A percentile compares a stretch with the other conserved stretches of the same genome.
Conservation (phyloP, 805 yeast species). For the Candida sphagnicola region DNA sequence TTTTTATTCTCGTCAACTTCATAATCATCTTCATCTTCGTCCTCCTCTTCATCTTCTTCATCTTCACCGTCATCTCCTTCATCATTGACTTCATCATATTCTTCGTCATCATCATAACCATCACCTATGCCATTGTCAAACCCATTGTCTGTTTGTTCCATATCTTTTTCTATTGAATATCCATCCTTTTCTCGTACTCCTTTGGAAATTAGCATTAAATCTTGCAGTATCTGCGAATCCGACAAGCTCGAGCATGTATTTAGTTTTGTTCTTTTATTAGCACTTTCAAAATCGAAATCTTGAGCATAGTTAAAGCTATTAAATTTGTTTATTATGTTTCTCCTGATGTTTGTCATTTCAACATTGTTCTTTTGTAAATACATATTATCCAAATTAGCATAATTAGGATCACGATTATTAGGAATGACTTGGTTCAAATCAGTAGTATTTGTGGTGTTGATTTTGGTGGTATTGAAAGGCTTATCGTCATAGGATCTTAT, state of each 20-base stretch:
- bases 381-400: conserved; percentile 17
- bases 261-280: conserved; percentile 9
- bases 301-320: conserved; percentile 3
- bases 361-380: conserved; percentile 25
- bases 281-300: not conserved
- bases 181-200: conserved; percentile 7
- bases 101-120: conserved; percentile 7
- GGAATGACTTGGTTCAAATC: not conserved
- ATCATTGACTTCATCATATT: conserved; percentile 7
- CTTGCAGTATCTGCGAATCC: conserved; percentile 22
- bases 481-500: conserved; percentile 8
- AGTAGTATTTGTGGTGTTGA: conserved; percentile 4
- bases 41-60: conserved; percentile 9
- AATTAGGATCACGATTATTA: conserved; percentile 14
- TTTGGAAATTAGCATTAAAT: conserved; percentile 16
- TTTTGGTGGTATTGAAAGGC: not conserved
- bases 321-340: conserved; percentile 4
- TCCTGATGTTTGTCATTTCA: conserved; percentile 29
- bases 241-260: conserved; percentile 17
- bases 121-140: conserved; percentile 7
- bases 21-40: not conserved
- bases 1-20: conserved; percentile 8
- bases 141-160: conserved; percentile 6
- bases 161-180: conserved; percentile 8
- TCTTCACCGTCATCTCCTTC: conserved; percentile 8